phyloP scores from a whole-genome alignment of 768 basidiomycete genomes.

The Pluteus cervinus region DNA sequence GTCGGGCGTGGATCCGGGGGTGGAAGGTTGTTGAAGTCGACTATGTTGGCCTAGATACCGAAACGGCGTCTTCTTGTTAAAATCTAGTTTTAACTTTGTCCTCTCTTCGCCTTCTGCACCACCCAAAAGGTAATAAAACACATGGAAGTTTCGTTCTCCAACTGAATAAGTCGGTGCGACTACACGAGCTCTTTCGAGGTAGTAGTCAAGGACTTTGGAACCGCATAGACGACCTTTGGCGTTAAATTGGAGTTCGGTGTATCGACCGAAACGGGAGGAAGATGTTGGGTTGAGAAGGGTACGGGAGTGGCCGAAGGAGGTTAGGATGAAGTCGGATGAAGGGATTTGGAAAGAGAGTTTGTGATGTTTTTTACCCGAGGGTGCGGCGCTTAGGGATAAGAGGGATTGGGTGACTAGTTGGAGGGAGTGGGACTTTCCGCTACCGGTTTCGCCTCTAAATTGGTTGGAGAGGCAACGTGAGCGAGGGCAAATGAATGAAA shows the following conservation, averaged over 20 bases:
- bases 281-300: slow-evolving; percentile 91
- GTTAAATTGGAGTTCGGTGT: slow-evolving; percentile 95
- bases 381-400: slow-evolving; percentile 83
- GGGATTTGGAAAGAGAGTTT: slow-evolving; percentile 86
- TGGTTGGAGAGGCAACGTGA: too few species aligned
- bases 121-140: slow-evolving; percentile 94
- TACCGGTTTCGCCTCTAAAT: slow-evolving; percentile 82
- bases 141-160: slow-evolving; percentile 95
- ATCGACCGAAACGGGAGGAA: slow-evolving; percentile 95
- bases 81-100: slow-evolving; percentile 79
- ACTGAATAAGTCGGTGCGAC: slow-evolving; percentile 77
- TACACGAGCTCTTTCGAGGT: slow-evolving; percentile 89
- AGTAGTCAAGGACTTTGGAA: slow-evolving; percentile 94
- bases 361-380: slow-evolving; percentile 89
- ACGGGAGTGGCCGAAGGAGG: slow-evolving; percentile 89
- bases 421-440: slow-evolving; percentile 90
- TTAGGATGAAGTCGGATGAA: slow-evolving; percentile 91
- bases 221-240: slow-evolving; percentile 87
- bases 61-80: slow-evolving; percentile 75
- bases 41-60: slow-evolving; percentile 79
- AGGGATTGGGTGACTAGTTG: slow-evolving; percentile 88
- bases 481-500: slow-evolving; percentile 1
- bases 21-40: slow-evolving; percentile 32
- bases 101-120: slow-evolving; percentile 87
- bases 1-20: slow-evolving; percentile 50